Base-by-base conservation (phyloP, 2,329 filamentous ascomycete species). In the Trichoderma atroviride region DNA sequence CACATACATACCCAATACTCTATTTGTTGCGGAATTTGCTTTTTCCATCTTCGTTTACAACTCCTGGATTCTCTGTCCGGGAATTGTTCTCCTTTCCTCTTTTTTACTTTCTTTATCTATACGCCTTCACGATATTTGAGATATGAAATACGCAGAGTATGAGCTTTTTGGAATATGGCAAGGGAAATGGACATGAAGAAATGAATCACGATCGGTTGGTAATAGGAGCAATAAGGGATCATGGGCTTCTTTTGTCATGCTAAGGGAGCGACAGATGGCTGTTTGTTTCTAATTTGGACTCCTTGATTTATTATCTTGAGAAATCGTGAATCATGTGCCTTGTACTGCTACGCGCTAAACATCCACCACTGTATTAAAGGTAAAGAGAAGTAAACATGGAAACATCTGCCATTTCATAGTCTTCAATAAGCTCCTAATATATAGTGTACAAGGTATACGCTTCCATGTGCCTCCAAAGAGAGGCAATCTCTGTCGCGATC, bases 201-300 rank as follows among this genome's bases (percentile, higher is more conserved):
- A 60, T 60, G 53, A 60, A 64, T 64, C 61, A 64, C 35, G 61
- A 52, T 52, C 19, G 61, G 40, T 35, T 55, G 16, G 40, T 16
- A 5, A 19, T 43, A 5, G 22, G 55, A 57, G 19, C n/a, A 27
- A 63, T 14, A 29, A 43, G 22, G n/a, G 29, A n/a, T 19, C 33
- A 37, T 43, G 33, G 50, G 29, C 22, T 55, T 64, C 35, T 35
- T 35, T 64, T 43, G 16, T 33, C 50, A 53, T 56, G 13, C 31
- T 16, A 29, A 24, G 37, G 5, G 10, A 22, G 37, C 11, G 19
- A 27, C 40, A 53, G 61, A 53, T 22, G 16, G 35, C 40, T 50
- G 3, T 5, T 14, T 29, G 31, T 55, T 37, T 24, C 22, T 31
- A 24, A 50, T 53, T 3, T 50, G 14, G 35, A 53, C n/a, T 33